Conservation (phyloP, 1,284 basidiomycete genomes). For the Sparassis latifolia region DNA sequence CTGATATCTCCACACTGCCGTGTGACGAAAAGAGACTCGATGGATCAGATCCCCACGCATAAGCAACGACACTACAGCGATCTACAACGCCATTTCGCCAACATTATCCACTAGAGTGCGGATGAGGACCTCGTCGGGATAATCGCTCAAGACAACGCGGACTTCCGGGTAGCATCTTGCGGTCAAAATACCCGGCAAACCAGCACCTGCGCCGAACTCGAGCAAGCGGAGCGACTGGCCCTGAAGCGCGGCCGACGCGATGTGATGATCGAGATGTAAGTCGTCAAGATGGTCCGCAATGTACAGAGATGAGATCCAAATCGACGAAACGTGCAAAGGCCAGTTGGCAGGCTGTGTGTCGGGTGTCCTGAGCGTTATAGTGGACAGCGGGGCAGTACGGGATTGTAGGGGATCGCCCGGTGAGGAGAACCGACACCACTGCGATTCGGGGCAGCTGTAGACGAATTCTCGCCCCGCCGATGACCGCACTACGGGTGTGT, state of each 20-base stretch:
- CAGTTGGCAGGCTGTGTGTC: constrained; percentile 64
- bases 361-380: constrained; percentile 44
- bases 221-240: constrained; percentile 38
- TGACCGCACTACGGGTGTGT: constrained; percentile 51
- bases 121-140: constrained; percentile 62
- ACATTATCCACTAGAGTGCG: constrained; percentile 53
- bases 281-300: constrained; percentile 54
- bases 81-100: constrained; percentile 37
- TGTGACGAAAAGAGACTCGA: constrained; percentile 23
- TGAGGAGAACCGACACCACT: not conserved
- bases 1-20: constrained; percentile 6
- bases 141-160: constrained; percentile 55
- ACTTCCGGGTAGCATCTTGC: constrained; percentile 38
- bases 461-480: constrained; percentile 40
- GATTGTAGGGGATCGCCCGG: not conserved
- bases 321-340: constrained; percentile 66
- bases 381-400: constrained; percentile 2
- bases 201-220: constrained; percentile 68
- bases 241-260: constrained; percentile 6
- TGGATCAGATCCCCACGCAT: constrained; percentile 58
- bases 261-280: constrained; percentile 30
- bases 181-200: constrained; percentile 62
- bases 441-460: constrained; percentile 12
- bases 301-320: constrained; percentile 64
- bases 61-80: constrained; percentile 43